These are phyloP conservation scores for Solanum sitiens DNA, from an alignment of 257 asterid species.

Conservation along the genomic window DNA sequence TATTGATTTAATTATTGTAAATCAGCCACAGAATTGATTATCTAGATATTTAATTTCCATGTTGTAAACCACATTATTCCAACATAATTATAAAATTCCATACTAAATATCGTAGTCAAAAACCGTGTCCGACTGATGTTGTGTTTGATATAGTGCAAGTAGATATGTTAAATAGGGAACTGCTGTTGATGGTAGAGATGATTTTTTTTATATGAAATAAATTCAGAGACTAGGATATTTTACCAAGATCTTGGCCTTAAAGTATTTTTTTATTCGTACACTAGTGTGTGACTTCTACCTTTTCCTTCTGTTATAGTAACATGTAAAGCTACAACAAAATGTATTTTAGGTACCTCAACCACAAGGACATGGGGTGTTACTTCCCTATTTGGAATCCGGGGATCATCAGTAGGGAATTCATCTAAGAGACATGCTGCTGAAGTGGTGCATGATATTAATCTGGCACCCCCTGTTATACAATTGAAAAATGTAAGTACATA, in stretches of 20 bases:
- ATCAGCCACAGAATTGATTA: neutral
- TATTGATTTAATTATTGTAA: neutral
- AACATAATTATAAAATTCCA: neutral
- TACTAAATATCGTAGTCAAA: no score
- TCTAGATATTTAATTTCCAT: neutral
- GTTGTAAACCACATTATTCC: neutral
- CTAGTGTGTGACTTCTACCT: neutral
- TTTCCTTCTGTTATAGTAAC: neutral
- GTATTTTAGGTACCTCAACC: neutral
- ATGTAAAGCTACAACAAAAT: neutral
- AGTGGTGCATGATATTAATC: neutral
- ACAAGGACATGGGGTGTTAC: slow-evolving; percentile 10
- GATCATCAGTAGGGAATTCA: neutral
- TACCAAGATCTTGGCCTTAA: neutral
- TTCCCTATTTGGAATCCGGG: neutral
- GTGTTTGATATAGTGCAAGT: neutral
- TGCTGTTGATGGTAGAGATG: neutral
- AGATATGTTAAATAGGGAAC: neutral
- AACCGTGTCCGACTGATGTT: neutral
- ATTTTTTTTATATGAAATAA: neutral
- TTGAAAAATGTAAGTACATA: neutral
- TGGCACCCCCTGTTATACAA: neutral
- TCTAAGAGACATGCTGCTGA: neutral
- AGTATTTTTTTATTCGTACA: neutral
- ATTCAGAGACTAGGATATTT: neutral